Conservation (phyloP, 495 filamentous ascomycete species). For the Daldinia bambusicola region DNA sequence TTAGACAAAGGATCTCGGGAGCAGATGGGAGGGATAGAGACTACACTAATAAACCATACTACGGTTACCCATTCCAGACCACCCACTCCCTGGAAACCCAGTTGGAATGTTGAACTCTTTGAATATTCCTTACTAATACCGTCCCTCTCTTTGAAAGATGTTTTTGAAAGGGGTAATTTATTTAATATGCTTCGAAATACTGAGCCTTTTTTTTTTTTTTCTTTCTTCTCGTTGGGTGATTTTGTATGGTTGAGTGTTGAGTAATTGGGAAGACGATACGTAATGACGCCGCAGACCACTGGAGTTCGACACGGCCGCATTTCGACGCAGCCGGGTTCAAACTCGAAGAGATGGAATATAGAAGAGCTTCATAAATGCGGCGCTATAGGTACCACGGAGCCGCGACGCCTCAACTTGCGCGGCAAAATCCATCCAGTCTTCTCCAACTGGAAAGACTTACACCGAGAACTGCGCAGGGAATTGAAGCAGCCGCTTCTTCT, state of each 20-base stretch:
- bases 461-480: slow-evolving; percentile 36
- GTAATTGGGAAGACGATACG: slow-evolving; percentile 15
- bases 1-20: slow-evolving; percentile 38
- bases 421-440: slow-evolving; percentile 51
- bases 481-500: slow-evolving; percentile 49
- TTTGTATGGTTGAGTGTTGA: not conserved
- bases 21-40: slow-evolving; percentile 28
- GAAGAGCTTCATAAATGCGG: slow-evolving; percentile 47
- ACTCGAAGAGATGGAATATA: slow-evolving; percentile 47
- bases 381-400: slow-evolving; percentile 46
- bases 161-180: slow-evolving; percentile 13
- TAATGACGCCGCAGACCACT: slow-evolving; percentile 22
- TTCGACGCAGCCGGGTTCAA: slow-evolving; percentile 39
- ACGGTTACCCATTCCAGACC: slow-evolving; percentile 28
- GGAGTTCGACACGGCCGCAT: slow-evolving; percentile 18
- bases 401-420: slow-evolving; percentile 30
- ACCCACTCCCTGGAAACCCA: slow-evolving; percentile 17
- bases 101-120: slow-evolving; percentile 36
- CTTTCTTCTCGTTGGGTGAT: too few relatives aligned
- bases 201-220: not conserved
- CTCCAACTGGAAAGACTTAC: slow-evolving; percentile 42
- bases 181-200: not conserved
- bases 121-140: slow-evolving; percentile 1
- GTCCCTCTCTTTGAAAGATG: slow-evolving; percentile 16
- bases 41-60: slow-evolving; percentile 29